Evolutionary conservation across 1,284 basidiomycete species (phyloP).

Genomic region (Puccinia novopanici): DNA sequence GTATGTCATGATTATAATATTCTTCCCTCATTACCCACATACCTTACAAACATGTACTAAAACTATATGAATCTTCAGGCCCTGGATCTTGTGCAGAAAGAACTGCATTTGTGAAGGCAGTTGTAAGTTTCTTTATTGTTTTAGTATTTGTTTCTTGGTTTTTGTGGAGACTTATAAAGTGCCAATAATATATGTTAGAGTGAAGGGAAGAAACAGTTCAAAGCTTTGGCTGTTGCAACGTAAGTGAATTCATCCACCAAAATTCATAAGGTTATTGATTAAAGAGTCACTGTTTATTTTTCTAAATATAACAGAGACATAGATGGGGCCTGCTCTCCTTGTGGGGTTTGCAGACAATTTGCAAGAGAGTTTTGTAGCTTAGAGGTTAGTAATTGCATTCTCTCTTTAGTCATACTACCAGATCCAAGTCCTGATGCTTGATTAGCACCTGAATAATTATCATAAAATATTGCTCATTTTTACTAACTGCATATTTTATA

Average conservation of each 20-base stretch:
- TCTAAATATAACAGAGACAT: constrained; percentile 35
- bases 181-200: no score
- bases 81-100: constrained; percentile 50
- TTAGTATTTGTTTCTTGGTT: no score
- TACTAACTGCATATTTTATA: neutral
- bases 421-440: no score
- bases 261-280: neutral
- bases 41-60: neutral
- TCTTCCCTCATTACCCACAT: neutral
- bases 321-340: constrained; percentile 45
- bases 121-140: constrained; percentile 16
- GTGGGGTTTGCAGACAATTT: constrained; percentile 50
- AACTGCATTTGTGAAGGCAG: constrained; percentile 49
- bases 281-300: neutral
- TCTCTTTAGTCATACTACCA: neutral
- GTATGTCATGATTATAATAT: constrained; percentile 63
- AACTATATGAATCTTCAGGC: constrained; percentile 4
- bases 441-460: no score
- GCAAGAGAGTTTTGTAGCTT: constrained; percentile 49
- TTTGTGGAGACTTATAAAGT: no score
- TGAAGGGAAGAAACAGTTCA: constrained; percentile 45
- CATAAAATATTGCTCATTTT: no score
- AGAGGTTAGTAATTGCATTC: constrained; percentile 37
- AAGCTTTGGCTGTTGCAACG: constrained; percentile 49
- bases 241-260: neutral